Evolutionary conservation across 352 stramenopile genomes (phyloP), one percentile per base, ranked within the genome.

Genomic region (Globisporangium barbulae): DNA sequence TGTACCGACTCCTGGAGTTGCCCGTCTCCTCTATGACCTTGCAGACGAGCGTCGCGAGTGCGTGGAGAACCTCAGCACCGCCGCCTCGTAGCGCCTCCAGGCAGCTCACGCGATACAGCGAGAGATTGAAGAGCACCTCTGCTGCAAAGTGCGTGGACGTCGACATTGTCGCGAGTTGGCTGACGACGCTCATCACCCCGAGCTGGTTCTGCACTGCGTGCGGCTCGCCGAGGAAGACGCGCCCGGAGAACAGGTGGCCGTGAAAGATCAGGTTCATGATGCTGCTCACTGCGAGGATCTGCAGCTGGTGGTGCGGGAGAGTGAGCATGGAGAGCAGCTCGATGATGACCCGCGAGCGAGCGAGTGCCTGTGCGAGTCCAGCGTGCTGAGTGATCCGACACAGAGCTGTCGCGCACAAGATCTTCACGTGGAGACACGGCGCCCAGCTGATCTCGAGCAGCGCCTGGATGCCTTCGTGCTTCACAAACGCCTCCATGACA

Each of bases 361-460:
- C 64, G 0, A 91, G 62, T 6, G 70, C 42, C 5, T 63, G 73
- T 1, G 80, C 81, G 28, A 81, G 73, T 1, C 52, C 42, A 21
- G 68, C 59, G 19, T 69, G 70, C 47, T 73, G 69, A 0, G 81
- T 88, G 12, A 94, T 54, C 1, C 85, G 78, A 58, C 79, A 89
- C 17, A 94, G 67, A 21, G 83, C 83, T 2, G 81, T 90, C 0
- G 68, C 72, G 33, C 83, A 92, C 33, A 86, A 59, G 5, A 90
- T 63, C 67, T 94, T 94, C 10, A 92, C 83, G 28, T 85, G 66
- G 22, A 92, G 61, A 0, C 75, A 81, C 1, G 76, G 78, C 0
- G 76, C 83, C 83, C 85, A 94, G 39, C 78, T 88, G 22, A 90
- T 67, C 56, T 92, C 85, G 2, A 94, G 71, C 1, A 94, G 44